phyloP scores from a whole-genome alignment of 2,329 filamentous ascomycete genomes.

The Cyphellophora europaea region DNA sequence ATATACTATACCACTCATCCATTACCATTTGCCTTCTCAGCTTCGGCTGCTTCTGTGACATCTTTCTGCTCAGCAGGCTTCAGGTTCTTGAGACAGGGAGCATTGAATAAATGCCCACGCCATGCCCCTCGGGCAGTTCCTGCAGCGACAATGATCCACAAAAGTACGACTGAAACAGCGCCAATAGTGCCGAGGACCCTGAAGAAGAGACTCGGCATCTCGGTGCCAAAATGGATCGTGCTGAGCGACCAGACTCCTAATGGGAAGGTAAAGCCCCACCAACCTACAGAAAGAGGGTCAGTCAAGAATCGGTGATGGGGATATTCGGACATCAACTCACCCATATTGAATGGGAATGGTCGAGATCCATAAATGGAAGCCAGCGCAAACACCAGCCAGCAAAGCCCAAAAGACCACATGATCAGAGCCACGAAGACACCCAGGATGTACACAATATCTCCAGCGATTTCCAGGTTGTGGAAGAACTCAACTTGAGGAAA shows the following conservation, averaged over 20 bases:
- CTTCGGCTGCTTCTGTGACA: too few species aligned
- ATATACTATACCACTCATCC: too few species aligned
- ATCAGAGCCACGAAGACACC: constrained; percentile 26
- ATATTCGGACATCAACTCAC: too few species aligned
- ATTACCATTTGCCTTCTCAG: too few species aligned
- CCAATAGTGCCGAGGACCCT: constrained; percentile 47
- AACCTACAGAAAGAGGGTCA: too few species aligned
- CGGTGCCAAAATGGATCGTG: constrained; percentile 31
- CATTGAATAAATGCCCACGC: constrained; percentile 42
- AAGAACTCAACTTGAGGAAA: constrained; percentile 24
- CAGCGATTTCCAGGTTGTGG: constrained; percentile 17
- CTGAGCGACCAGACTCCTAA: constrained; percentile 45
- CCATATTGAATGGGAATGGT: constrained; percentile 50
- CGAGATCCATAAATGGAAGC: constrained; percentile 23
- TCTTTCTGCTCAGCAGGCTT: constrained; percentile 35
- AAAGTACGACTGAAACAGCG: constrained; percentile 38
- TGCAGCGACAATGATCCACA: constrained; percentile 47
- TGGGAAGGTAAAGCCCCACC: constrained; percentile 54
- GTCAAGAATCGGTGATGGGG: too few species aligned
- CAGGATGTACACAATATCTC: constrained; percentile 16
- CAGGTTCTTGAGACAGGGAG: constrained; percentile 27
- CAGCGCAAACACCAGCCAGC: constrained; percentile 30
- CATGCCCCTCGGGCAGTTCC: constrained; percentile 39
- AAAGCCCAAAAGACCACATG: constrained; percentile 28
- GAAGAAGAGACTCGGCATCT: constrained; percentile 48